Percentiles rank a stretch among this genome's conserved stretches.
phyloP scores from a whole-genome alignment of 2,329 filamentous ascomycete species.

The Thielaviopsis euricoi region DNA sequence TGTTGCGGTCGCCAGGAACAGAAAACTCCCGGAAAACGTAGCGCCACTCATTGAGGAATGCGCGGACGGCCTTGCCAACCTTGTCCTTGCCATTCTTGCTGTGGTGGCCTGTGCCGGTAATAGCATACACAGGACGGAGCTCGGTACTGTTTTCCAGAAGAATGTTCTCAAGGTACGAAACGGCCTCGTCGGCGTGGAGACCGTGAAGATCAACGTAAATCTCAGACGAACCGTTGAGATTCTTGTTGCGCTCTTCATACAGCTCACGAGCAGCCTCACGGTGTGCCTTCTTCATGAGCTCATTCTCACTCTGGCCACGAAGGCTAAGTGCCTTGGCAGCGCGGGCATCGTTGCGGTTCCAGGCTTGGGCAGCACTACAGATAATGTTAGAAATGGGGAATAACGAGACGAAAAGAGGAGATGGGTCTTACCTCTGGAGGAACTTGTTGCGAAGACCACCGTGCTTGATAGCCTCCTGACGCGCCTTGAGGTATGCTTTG shows the following conservation, averaged over 20 bases:
- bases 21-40: constrained; percentile 95
- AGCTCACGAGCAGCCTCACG: constrained; percentile 81
- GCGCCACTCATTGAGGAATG: constrained; percentile 86
- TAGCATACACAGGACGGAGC: constrained; percentile 71
- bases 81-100: constrained; percentile 99
- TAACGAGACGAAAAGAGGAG: neutral
- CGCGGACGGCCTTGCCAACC: constrained; percentile 81
- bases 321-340: constrained; percentile 90
- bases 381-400: neutral
- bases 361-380: constrained; percentile 78
- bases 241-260: constrained; percentile 84
- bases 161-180: constrained; percentile 80
- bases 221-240: constrained; percentile 43
- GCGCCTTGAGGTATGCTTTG: constrained; percentile 84
- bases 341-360: constrained; percentile 94
- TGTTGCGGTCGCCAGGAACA: constrained; percentile 78
- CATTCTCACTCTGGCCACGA: constrained; percentile 90
- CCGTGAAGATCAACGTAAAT: constrained; percentile 93
- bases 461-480: constrained; percentile 92
- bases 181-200: constrained; percentile 95
- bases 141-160: constrained; percentile 66
- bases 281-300: constrained; percentile 92
- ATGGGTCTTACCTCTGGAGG: constrained; percentile 58
- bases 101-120: constrained; percentile 92
- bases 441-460: constrained; percentile 95